phyloP scores from a whole-genome alignment of 148 eudicot genomes.

The Vaccinium corymbosum region DNA sequence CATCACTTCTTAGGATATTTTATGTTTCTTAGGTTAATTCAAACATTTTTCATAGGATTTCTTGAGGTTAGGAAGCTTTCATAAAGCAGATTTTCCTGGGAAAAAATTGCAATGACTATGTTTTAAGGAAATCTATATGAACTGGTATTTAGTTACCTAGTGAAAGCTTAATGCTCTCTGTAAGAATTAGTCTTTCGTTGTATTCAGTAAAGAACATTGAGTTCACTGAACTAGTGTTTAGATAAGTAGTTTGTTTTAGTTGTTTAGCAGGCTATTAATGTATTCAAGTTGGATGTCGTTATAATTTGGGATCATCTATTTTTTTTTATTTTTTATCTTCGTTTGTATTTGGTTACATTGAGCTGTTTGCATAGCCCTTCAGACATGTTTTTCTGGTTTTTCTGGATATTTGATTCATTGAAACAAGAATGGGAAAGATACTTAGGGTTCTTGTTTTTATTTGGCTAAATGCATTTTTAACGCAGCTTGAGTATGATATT shows the following conservation, averaged over 20 bases:
- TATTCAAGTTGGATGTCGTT: neutral
- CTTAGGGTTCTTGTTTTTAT: neutral
- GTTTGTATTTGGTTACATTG: neutral
- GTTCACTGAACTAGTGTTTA: neutral
- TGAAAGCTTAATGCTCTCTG: neutral
- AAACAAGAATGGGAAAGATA: neutral
- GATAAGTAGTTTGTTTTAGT: neutral
- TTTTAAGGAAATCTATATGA: neutral
- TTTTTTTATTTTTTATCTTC: neutral
- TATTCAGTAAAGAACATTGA: neutral
- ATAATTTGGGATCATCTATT: neutral
- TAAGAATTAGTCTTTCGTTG: neutral
- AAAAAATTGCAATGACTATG: neutral
- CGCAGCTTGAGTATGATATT: slow-evolving; percentile 93
- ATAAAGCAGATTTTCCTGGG: neutral
- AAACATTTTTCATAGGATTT: neutral
- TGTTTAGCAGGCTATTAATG: neutral
- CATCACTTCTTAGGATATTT: neutral
- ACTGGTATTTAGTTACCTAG: neutral
- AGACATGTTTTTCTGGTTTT: neutral
- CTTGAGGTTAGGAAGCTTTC: neutral
- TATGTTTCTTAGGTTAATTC: neutral
- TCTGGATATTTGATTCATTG: slow-evolving; percentile 7
- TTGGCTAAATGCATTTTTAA: neutral
- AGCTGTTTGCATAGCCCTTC: neutral